Base-by-base conservation (phyloP, 2,329 filamentous ascomycete species). In the Dactylellina haptotyla region DNA sequence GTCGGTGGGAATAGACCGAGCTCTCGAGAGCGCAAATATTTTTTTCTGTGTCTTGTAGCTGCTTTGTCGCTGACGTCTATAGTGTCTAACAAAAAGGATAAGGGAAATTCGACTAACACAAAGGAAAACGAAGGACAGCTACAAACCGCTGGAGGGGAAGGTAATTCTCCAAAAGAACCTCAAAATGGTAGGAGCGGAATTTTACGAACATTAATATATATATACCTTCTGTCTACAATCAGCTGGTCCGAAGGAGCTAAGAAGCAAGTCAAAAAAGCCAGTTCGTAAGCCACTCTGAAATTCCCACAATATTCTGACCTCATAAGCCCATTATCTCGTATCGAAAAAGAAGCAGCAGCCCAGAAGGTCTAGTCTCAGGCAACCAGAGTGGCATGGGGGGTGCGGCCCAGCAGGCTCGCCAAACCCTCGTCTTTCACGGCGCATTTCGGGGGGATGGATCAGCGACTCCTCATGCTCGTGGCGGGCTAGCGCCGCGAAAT, bases 111-210 rank as follows among this genome's bases (percentile, higher is more conserved):
- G 26, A 41, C 39, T 18, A 32, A 37, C n/a, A 20, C 14, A 54
- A 54, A 54, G 5, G 50, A 34, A 26, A 10, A n/a, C n/a, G 28
- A 54, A 9, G 16, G 18, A 54, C 5, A 20, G 30, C 10, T 3
- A 25, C 10, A 26, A 41, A 9, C 10, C 9, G 30, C 26, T 39
- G 32, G n/a, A 20, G 30, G 26, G 50, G 50, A 39, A 54, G 50
- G 50, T 54, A 39, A 18, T 37, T n/a, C 12, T 30, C 16, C n/a
- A 39, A 39, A 37, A 20, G 41, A 64, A 53, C 45, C 66, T 64
- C 43, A 45, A 72, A 72, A 18, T 54, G 54, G 67, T 56, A 72
- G 67, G 67, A 64, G 67, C 67, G 67, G 67, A 72, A 28, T 50
- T 16, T 32, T 45, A 39, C 25, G 34, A 58, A 62, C 28, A 72